Conservation (phyloP, 2,329 filamentous ascomycete genomes). For the Fusarium hainanense region DNA sequence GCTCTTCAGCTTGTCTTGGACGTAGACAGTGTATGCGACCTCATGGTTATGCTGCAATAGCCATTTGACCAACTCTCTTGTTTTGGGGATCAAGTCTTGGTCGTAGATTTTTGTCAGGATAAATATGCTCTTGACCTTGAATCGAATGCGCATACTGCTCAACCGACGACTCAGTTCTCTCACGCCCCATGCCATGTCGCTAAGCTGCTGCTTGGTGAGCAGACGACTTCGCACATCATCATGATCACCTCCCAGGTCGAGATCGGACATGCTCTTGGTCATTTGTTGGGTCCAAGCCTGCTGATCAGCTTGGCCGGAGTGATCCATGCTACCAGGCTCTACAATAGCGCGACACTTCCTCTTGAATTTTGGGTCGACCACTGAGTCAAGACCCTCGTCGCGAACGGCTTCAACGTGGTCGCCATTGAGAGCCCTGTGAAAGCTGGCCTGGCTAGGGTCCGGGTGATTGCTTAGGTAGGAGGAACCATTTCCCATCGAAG, state of each 20-base stretch:
- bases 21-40: slow-evolving; percentile 79
- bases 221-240: slow-evolving; percentile 71
- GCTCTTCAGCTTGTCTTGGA: slow-evolving; percentile 79
- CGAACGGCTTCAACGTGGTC: slow-evolving; percentile 23
- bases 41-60: slow-evolving; percentile 77
- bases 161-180: slow-evolving; percentile 88
- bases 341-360: slow-evolving; percentile 49
- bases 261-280: slow-evolving; percentile 55
- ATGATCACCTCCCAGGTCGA: slow-evolving; percentile 51
- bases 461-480: slow-evolving; percentile 31
- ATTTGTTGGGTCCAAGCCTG: slow-evolving; percentile 64
- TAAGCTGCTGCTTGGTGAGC: slow-evolving; percentile 92
- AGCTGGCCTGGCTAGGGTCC: slow-evolving; percentile 20
- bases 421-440: slow-evolving; percentile 25
- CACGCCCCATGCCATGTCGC: slow-evolving; percentile 97
- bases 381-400: slow-evolving; percentile 34
- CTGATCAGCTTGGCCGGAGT: slow-evolving; percentile 66
- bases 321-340: slow-evolving; percentile 55
- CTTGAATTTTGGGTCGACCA: slow-evolving; percentile 40
- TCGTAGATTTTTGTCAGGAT: slow-evolving; percentile 94
- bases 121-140: slow-evolving; percentile 86
- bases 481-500: slow-evolving; percentile 44
- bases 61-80: slow-evolving; percentile 83
- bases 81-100: slow-evolving; percentile 78
- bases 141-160: slow-evolving; percentile 82